A percentile compares a stretch with the other conserved stretches of the same genome.
phyloP scores from a whole-genome alignment of 2,329 filamentous ascomycete species.

The Colletotrichum musae region DNA sequence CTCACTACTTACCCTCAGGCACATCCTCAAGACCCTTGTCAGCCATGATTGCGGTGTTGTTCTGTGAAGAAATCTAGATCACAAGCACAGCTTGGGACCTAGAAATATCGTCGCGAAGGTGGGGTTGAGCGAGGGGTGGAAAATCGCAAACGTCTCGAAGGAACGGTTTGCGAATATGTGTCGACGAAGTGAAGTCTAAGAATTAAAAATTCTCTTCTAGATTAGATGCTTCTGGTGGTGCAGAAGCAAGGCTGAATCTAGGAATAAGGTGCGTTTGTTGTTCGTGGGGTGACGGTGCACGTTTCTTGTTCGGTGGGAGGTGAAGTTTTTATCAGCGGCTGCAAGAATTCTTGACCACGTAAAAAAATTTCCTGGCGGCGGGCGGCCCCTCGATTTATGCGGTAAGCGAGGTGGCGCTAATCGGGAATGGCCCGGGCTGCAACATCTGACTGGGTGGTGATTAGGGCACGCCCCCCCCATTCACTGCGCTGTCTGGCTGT shows the following conservation, averaged over 20 bases:
- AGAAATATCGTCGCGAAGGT: constrained; percentile 54
- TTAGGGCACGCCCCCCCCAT: constrained; percentile 40
- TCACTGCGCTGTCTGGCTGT: constrained; percentile 11
- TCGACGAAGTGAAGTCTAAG: constrained; percentile 49
- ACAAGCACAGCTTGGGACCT: constrained; percentile 86
- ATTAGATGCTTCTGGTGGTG: constrained; percentile 62
- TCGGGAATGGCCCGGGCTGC: constrained; percentile 19
- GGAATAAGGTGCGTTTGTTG: constrained; percentile 49
- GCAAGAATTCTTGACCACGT: constrained; percentile 44
- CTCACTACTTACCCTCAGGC: constrained; percentile 75
- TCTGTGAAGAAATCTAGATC: constrained; percentile 74
- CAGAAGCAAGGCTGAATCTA: constrained; percentile 60
- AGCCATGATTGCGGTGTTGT: constrained; percentile 93
- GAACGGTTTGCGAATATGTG: constrained; percentile 43
- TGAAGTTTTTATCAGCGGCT: constrained; percentile 42
- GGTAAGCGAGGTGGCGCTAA: constrained; percentile 41
- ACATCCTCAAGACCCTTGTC: constrained; percentile 99
- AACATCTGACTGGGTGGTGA: constrained; percentile 14
- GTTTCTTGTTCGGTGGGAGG: constrained; percentile 45
- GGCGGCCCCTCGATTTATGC: constrained; percentile 41
- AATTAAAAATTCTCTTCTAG: constrained; percentile 54
- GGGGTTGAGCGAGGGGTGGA: constrained; percentile 51
- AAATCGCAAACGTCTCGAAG: constrained; percentile 51
- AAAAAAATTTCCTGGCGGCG: constrained; percentile 53
- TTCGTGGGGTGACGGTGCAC: constrained; percentile 47